Evolutionary conservation across 257 asterid genomes (phyloP).

Genomic region (Petrea volubilis): DNA sequence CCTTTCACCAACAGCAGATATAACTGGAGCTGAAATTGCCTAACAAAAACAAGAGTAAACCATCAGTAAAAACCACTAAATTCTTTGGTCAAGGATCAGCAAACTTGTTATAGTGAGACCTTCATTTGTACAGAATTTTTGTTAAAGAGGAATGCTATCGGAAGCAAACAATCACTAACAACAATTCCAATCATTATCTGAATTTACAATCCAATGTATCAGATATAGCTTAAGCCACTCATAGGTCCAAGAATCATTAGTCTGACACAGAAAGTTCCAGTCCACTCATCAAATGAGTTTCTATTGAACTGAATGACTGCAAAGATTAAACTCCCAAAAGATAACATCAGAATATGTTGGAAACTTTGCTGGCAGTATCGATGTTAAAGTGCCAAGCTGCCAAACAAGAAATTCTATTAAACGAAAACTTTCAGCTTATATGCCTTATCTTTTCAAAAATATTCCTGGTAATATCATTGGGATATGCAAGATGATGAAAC

Average conservation of each 20-base stretch:
- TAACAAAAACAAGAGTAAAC: constrained; percentile 28
- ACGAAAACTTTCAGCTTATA: background rate
- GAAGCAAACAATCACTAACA: background rate
- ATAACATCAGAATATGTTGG: background rate
- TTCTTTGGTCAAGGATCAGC: background rate
- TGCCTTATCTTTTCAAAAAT: background rate
- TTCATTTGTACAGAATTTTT: background rate
- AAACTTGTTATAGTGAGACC: background rate
- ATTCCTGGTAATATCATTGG: background rate
- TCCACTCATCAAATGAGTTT: background rate
- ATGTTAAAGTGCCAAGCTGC: background rate
- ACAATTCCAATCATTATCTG: constrained; percentile 5
- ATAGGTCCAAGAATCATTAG: background rate
- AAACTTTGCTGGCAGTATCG: background rate
- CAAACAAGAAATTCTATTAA: background rate
- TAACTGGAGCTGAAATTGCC: constrained; percentile 90
- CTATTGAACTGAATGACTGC: background rate
- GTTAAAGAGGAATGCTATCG: background rate
- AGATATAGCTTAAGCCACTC: background rate
- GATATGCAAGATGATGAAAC: background rate
- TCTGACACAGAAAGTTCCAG: background rate
- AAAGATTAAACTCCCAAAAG: background rate
- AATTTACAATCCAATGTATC: constrained; percentile 10
- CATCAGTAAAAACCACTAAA: constrained; percentile 25
- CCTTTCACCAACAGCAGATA: constrained; percentile 95